Percentiles rank a stretch among this genome's conserved stretches.
Conservation (phyloP, 208 protist genomes). For the Balamuthia mandrillaris region DNA sequence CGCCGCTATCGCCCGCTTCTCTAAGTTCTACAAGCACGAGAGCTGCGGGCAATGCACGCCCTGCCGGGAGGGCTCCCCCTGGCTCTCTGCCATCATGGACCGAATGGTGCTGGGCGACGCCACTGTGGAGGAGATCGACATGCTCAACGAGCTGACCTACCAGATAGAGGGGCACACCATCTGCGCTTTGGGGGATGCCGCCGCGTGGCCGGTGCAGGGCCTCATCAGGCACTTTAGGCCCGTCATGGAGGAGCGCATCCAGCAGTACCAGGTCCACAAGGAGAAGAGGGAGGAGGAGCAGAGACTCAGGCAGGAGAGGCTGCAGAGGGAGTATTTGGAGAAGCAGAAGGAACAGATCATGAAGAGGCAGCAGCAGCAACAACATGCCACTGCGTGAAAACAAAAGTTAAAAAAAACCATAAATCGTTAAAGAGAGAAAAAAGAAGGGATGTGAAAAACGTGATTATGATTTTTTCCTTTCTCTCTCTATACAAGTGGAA, state of each 20-base stretch:
- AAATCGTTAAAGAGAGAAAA: no score
- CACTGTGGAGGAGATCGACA: conserved; percentile 94
- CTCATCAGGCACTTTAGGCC: conserved; percentile 94
- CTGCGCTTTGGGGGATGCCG: conserved; percentile 96
- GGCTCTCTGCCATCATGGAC: conserved; percentile 95
- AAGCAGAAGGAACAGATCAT: no score
- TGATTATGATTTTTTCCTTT: no score
- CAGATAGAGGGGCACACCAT: conserved; percentile 98
- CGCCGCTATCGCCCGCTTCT: conserved; percentile 87
- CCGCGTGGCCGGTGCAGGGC: conserved; percentile 96
- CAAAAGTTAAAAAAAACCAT: no score
- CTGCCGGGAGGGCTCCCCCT: conserved; percentile 93
- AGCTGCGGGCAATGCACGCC: conserved; percentile 96
- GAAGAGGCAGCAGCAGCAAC: no score
- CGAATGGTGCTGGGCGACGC: conserved; percentile 93
- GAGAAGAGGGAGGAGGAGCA: no score
- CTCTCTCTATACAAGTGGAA: no score
- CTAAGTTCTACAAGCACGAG: conserved; percentile 93
- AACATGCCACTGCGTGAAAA: no score
- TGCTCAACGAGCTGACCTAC: conserved; percentile 89
- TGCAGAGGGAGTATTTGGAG: no score
- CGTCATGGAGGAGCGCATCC: conserved; percentile 91
- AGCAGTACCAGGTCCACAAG: conserved; percentile 77
- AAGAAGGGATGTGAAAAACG: no score
- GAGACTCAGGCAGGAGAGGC: no score